phyloP scores from a whole-genome alignment of 805 yeast species.

The Ogataea paraovalis region DNA sequence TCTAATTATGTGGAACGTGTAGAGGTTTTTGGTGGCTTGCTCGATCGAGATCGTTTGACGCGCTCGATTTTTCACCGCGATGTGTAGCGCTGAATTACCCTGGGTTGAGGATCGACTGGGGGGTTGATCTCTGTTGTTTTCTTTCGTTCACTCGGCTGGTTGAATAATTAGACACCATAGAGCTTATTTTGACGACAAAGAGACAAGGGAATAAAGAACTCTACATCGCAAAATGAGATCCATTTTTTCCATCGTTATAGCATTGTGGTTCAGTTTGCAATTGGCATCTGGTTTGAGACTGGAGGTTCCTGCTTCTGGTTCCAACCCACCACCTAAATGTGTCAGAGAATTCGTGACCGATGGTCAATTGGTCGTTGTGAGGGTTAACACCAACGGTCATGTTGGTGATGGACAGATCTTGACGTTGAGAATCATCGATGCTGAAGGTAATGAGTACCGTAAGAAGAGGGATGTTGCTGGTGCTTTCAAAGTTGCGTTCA shows the following conservation, averaged over 20 bases:
- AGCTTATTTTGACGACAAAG: no score
- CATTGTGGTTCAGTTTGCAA: slow-evolving; percentile 9
- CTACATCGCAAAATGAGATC: slow-evolving; percentile 5
- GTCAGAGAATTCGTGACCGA: slow-evolving; percentile 86
- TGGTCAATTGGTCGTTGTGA: slow-evolving; percentile 85
- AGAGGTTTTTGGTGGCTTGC: not conserved
- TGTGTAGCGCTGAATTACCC: no score
- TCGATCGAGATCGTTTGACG: not conserved
- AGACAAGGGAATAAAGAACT: not conserved
- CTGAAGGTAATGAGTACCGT: slow-evolving; percentile 81
- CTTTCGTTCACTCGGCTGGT: no score
- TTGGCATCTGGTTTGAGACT: slow-evolving; percentile 24
- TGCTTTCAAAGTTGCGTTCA: slow-evolving; percentile 71
- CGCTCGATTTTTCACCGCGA: not conserved
- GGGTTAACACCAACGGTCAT: slow-evolving; percentile 67
- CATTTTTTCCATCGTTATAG: slow-evolving; percentile 2
- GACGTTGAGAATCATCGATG: slow-evolving; percentile 64
- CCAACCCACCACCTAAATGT: slow-evolving; percentile 57
- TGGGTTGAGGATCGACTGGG: not conserved
- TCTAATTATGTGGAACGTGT: no score
- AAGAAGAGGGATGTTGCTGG: slow-evolving; percentile 75
- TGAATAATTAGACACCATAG: no score
- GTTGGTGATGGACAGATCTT: slow-evolving; percentile 86
- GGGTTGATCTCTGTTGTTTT: not conserved
- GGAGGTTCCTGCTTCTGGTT: slow-evolving; percentile 29